These are phyloP conservation scores for Entomortierella chlamydospora DNA, from an alignment of 192 early-diverging fungal genomes.

Conservation along the genomic window DNA sequence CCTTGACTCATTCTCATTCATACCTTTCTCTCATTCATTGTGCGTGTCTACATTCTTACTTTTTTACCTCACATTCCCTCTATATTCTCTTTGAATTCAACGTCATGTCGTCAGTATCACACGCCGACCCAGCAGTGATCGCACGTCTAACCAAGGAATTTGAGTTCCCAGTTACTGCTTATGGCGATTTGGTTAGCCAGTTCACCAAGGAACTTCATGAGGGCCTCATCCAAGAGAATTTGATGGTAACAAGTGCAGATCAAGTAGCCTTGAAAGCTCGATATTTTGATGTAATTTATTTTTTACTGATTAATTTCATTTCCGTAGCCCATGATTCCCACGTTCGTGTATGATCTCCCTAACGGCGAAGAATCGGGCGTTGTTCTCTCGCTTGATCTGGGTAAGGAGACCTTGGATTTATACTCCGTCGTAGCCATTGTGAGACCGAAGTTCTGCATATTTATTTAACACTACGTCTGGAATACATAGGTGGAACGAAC, in stretches of 20 bases:
- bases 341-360: slow-evolving; percentile 82
- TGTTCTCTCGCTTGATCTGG: slow-evolving; percentile 90
- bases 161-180: slow-evolving; percentile 40
- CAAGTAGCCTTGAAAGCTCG: no score
- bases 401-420: slow-evolving; percentile 31
- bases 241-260: slow-evolving; percentile 15
- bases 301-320: background rate
- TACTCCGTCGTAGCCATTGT: background rate
- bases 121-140: slow-evolving; percentile 24
- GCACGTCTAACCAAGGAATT: slow-evolving; percentile 27
- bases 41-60: background rate
- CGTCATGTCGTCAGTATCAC: slow-evolving; percentile 3
- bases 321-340: slow-evolving; percentile 83
- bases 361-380: slow-evolving; percentile 86
- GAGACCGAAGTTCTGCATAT: no score
- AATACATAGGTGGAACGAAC: slow-evolving; percentile 76
- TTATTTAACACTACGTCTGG: background rate
- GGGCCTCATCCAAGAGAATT: slow-evolving; percentile 17
- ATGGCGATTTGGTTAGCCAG: slow-evolving; percentile 38
- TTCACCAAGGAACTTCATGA: slow-evolving; percentile 39
- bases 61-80: background rate
- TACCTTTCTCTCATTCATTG: no score
- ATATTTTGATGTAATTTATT: background rate
- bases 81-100: background rate
- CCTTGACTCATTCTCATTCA: background rate